A percentile compares a stretch with the other conserved stretches of the same genome.
phyloP scores from a whole-genome alignment of 192 early-diverging fungal species.

The Geosiphon pyriformis region DNA sequence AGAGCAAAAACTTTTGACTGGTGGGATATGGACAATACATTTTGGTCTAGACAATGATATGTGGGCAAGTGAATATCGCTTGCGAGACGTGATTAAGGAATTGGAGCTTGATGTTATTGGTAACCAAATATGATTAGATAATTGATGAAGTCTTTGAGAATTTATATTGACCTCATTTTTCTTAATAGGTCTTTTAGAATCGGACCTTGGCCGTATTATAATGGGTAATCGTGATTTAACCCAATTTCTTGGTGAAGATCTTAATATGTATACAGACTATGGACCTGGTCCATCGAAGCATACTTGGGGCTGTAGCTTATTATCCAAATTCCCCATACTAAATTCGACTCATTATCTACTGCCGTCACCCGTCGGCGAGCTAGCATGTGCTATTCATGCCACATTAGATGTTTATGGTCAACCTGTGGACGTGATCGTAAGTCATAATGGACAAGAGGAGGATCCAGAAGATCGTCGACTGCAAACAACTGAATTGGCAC shows the following conservation, averaged over 20 bases:
- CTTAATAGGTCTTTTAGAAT: slow-evolving; percentile 58
- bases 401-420: slow-evolving; percentile 77
- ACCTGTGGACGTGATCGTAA: slow-evolving; percentile 73
- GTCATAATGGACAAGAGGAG: slow-evolving; percentile 81
- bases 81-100: slow-evolving; percentile 69
- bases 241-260: slow-evolving; percentile 71
- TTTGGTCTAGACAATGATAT: slow-evolving; percentile 83
- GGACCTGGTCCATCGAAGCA: slow-evolving; percentile 81
- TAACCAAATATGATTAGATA: slow-evolving; percentile 20
- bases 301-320: slow-evolving; percentile 81
- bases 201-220: slow-evolving; percentile 73
- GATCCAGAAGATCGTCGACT: slow-evolving; percentile 65
- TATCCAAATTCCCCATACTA: slow-evolving; percentile 81
- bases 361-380: slow-evolving; percentile 73
- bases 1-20: slow-evolving; percentile 63
- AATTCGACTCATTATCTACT: slow-evolving; percentile 68
- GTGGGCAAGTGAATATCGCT: slow-evolving; percentile 71
- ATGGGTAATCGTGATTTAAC: slow-evolving; percentile 82
- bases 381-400: slow-evolving; percentile 84
- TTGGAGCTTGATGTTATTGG: slow-evolving; percentile 76
- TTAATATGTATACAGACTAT: slow-evolving; percentile 74
- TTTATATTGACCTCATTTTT: not conserved
- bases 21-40: slow-evolving; percentile 83
- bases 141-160: slow-evolving; percentile 3
- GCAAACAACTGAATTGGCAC: slow-evolving; percentile 73